Conservation (phyloP, 305 asterid genomes). For the Solanum chacoense region DNA sequence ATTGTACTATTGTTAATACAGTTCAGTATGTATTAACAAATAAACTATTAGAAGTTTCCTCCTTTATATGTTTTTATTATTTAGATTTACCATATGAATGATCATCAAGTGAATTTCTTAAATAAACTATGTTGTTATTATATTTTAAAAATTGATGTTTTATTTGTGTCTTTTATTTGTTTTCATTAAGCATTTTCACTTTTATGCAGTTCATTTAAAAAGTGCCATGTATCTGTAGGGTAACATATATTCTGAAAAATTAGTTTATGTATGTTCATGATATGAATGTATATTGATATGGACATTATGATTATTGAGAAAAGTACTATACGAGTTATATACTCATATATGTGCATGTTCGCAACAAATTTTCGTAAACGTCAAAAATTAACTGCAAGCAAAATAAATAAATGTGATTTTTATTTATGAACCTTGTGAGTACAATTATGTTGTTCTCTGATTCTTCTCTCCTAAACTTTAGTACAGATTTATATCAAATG, state of each 20-base stretch:
- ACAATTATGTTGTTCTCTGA: background rate
- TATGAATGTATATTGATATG: background rate
- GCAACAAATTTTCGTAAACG: too few species aligned
- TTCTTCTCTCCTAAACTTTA: background rate
- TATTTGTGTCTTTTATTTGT: background rate
- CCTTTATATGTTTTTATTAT: background rate
- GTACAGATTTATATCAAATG: background rate
- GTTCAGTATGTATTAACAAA: background rate
- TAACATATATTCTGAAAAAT: too few species aligned
- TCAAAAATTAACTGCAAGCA: background rate
- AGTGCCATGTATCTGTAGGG: background rate
- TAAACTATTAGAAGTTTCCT: background rate
- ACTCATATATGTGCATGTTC: background rate
- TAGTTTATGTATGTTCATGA: background rate
- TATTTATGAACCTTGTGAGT: background rate
- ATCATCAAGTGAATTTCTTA: background rate
- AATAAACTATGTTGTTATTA: background rate
- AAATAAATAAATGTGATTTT: background rate
- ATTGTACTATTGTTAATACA: background rate
- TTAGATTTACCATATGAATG: background rate
- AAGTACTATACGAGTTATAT: background rate
- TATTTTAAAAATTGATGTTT: background rate
- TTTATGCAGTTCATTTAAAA: too few species aligned
- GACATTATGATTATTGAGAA: background rate
- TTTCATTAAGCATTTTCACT: background rate